These are phyloP conservation scores for Panus rudis DNA, from an alignment of 768 basidiomycete genomes.

Conservation along the genomic window DNA sequence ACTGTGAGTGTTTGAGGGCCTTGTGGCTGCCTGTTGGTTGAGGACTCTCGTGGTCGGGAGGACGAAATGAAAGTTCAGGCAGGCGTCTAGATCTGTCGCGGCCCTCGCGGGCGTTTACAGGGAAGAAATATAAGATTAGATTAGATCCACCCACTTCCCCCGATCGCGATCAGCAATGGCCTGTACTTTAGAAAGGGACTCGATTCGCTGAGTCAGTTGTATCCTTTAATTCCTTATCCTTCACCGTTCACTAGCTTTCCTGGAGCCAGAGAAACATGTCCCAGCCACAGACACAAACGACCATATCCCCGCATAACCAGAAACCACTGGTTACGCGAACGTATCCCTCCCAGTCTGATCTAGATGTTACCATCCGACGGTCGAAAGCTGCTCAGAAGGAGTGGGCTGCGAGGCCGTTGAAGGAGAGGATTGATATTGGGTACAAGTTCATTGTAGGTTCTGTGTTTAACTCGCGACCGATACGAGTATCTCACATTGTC, in stretches of 20 bases:
- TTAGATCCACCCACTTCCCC: no score
- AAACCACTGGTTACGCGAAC: conserved; percentile 56
- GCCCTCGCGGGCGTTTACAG: no score
- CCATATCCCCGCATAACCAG: conserved; percentile 78
- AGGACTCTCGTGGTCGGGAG: no score
- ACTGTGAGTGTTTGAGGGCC: no score
- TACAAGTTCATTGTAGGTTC: conserved; percentile 61
- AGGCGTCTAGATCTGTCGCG: no score
- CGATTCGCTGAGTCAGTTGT: background rate
- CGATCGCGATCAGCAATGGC: no score
- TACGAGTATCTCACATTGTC: conserved; percentile 12
- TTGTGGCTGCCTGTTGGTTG: no score
- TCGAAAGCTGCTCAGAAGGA: conserved; percentile 63
- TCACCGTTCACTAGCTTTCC: no score
- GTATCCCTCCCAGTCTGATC: conserved; percentile 53
- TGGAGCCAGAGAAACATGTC: no score
- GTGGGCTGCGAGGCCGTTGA: conserved; percentile 57
- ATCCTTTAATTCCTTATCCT: background rate
- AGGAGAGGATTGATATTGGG: conserved; percentile 64
- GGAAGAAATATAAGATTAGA: no score
- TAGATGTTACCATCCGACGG: conserved; percentile 51
- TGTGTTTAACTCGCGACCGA: conserved; percentile 1
- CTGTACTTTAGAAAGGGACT: no score
- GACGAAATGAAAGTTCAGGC: no score
- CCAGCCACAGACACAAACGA: conserved; percentile 49